These are phyloP conservation scores for Pochonia chlamydosporia DNA, from an alignment of 2,329 filamentous ascomycete species.

Conservation along the genomic window DNA sequence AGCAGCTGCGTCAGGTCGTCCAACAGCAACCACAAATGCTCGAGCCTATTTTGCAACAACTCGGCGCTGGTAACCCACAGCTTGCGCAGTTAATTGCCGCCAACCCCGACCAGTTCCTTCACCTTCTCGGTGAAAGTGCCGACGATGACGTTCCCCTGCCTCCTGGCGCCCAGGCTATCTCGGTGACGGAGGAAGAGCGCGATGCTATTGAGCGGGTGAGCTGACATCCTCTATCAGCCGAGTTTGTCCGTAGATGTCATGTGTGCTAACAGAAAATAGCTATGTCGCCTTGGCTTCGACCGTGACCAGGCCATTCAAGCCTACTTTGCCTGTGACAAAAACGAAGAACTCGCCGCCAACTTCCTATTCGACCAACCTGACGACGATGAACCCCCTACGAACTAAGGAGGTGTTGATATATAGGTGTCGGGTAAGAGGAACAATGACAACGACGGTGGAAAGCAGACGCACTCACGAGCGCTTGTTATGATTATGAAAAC, in stretches of 20 bases:
- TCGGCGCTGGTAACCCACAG: slow-evolving; percentile 90
- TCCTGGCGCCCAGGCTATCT: slow-evolving; percentile 82
- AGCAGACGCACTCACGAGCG: background rate
- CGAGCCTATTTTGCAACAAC: slow-evolving; percentile 93
- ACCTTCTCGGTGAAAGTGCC: slow-evolving; percentile 79
- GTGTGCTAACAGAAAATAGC: slow-evolving; percentile 39
- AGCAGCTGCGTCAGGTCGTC: slow-evolving; percentile 93
- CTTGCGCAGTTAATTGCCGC: slow-evolving; percentile 86
- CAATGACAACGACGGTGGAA: background rate
- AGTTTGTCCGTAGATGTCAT: too few relatives aligned
- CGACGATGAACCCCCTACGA: slow-evolving; percentile 58
- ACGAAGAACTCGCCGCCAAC: slow-evolving; percentile 96
- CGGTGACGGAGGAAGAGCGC: slow-evolving; percentile 91
- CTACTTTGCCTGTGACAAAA: slow-evolving; percentile 99
- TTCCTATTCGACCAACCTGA: slow-evolving; percentile 97
- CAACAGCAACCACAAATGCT: slow-evolving; percentile 98
- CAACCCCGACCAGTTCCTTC: slow-evolving; percentile 90
- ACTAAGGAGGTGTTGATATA: slow-evolving; percentile 25
- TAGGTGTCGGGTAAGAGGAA: background rate
- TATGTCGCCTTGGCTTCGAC: slow-evolving; percentile 89
- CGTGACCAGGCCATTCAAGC: slow-evolving; percentile 93
- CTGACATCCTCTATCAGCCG: too few relatives aligned
- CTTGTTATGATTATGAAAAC: slow-evolving; percentile 8
- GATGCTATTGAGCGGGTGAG: slow-evolving; percentile 91
- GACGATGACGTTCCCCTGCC: slow-evolving; percentile 81